Base-by-base conservation (phyloP, 176 grass and related monocot species). In the Musa troglodytarum region DNA sequence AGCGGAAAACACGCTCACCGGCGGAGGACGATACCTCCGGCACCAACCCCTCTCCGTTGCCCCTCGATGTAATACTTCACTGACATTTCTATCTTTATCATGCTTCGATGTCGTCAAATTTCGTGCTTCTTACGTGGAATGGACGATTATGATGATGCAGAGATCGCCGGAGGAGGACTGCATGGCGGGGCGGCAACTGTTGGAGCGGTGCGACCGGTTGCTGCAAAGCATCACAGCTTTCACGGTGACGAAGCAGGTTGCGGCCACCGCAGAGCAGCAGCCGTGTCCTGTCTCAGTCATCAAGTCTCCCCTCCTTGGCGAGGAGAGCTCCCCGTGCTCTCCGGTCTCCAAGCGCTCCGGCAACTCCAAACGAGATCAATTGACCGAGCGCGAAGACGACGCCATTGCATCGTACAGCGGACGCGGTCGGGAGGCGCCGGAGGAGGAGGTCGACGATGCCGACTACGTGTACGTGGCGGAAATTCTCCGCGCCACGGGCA, bases 141-240 rank as follows among this genome's bases (percentile, higher is more conserved):
- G 66, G 66, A 22, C 28, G 29, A 49, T 69, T 14, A 17, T 15
- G 66, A 49, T 80, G 19, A 76, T 76, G 49, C 85, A 87, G 85
- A 83, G 54, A 62, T 80, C 80, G 53, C 74, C 50, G 77, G 8
- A 64, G 57, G 85, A 66, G 51, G 78, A 82, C 17, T 64, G 50
- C 61, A 69, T 17, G 50, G 77, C 78, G 10, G 93, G 84, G 12
- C 52, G 77, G 6, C 73, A 85, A 49, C 81, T 96, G 26, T 79
- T 99, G 0, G 88, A 99, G 78, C 84, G 91, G 17, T 95, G 96
- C 74, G 91, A 86, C 73, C 91, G 87, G 79, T 80, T 99, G 2
- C 70, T 99, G 67, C 88, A 72, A 66, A 95, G 88, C 81, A 99
- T 99, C 76, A 80, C 87, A 6, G 91, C 91, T 17, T 87, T 95